Evolutionary conservation across 2,329 filamentous ascomycete species (phyloP).

Genomic region (Lecanoromycetidae sp.): DNA sequence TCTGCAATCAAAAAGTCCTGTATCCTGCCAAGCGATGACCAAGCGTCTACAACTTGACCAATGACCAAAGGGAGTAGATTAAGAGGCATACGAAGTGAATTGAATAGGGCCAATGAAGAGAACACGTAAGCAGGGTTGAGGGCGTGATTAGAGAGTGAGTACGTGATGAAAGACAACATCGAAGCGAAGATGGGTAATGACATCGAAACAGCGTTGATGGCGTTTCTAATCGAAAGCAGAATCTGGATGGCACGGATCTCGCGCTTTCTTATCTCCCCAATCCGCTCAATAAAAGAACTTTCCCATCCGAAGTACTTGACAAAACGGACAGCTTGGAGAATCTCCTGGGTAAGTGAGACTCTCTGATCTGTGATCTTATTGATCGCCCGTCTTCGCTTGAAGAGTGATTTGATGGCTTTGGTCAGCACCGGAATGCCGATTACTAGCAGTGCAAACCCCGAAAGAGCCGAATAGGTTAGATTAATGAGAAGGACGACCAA

Average conservation of each 20-base stretch:
- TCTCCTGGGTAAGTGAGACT: constrained; percentile 84
- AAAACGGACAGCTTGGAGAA: constrained; percentile 78
- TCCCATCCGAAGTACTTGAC: constrained; percentile 98
- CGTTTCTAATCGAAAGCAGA: constrained; percentile 70
- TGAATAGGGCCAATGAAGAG: constrained; percentile 88
- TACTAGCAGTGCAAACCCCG: constrained; percentile 73
- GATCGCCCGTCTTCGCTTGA: constrained; percentile 63
- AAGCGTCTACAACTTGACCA: constrained; percentile 80
- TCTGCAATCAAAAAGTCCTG: constrained; percentile 80
- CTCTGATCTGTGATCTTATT: constrained; percentile 91
- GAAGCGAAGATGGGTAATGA: constrained; percentile 83
- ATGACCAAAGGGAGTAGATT: constrained; percentile 82
- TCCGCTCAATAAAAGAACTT: constrained; percentile 64
- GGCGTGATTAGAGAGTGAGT: constrained; percentile 49
- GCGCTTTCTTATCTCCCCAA: constrained; percentile 58
- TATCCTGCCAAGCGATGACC: constrained; percentile 71
- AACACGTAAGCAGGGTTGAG: constrained; percentile 71
- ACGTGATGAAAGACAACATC: constrained; percentile 87
- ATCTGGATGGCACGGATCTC: constrained; percentile 80
- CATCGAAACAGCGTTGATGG: constrained; percentile 71
- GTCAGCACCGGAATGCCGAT: constrained; percentile 68
- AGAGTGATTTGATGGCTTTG: constrained; percentile 62
- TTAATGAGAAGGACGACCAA: constrained; percentile 74
- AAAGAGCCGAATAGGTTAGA: constrained; percentile 75
- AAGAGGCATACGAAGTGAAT: constrained; percentile 75